Conservation (phyloP, 139 green algal genomes). For the Chlorella sp. region DNA sequence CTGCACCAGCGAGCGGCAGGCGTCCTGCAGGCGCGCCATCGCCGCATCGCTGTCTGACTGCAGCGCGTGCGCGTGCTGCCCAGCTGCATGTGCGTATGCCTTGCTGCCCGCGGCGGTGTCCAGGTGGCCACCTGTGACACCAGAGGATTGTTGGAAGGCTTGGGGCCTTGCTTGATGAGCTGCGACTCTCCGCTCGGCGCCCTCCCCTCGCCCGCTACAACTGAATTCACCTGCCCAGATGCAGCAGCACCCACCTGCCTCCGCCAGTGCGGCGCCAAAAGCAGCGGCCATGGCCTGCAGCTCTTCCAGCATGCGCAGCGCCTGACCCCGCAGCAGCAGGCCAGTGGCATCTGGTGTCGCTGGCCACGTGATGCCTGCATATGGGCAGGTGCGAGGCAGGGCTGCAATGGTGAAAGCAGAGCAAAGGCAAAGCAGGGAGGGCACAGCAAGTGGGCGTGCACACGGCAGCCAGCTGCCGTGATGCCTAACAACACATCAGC, state of each 20-base stretch:
- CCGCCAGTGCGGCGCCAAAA: conserved; percentile 1
- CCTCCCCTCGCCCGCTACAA: too few relatives aligned
- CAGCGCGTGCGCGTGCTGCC: background rate
- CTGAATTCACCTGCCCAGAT: too few relatives aligned
- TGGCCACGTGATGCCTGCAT: conserved; percentile 19
- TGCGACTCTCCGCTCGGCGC: too few relatives aligned
- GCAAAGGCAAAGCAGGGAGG: too few relatives aligned
- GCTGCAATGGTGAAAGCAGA: too few relatives aligned
- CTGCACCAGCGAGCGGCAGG: background rate
- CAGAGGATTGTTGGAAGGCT: too few relatives aligned
- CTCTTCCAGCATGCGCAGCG: conserved; percentile 30
- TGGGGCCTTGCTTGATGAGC: too few relatives aligned
- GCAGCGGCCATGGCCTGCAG: conserved; percentile 6
- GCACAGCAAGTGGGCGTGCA: too few relatives aligned
- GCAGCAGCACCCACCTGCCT: conserved; percentile 8
- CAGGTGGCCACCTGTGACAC: background rate
- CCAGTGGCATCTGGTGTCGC: background rate
- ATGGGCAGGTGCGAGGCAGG: too few relatives aligned
- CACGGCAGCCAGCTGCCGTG: too few relatives aligned
- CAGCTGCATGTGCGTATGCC: background rate
- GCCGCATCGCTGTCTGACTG: conserved; percentile 16
- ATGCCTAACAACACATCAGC: too few relatives aligned
- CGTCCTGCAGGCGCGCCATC: background rate
- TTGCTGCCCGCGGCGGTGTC: conserved; percentile 17
- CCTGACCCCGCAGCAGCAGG: conserved; percentile 31